Percentiles rank a stretch among this genome's conserved stretches.
Conservation (phyloP, 2,329 filamentous ascomycete species). For the Exserohilum turcica region DNA sequence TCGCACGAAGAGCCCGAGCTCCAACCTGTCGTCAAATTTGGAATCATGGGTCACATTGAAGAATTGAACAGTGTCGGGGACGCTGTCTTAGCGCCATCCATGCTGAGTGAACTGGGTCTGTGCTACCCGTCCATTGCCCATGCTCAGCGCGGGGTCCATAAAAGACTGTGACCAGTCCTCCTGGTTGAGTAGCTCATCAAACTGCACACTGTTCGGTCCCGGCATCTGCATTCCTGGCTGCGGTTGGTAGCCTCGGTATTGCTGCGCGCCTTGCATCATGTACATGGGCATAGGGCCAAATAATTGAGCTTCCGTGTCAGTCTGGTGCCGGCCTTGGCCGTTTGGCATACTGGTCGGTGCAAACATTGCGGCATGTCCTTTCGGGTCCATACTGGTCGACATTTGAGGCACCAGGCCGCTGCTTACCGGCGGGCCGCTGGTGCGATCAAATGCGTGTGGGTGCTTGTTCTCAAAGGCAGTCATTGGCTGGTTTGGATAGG, state of each 20-base stretch:
- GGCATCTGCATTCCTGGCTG: conserved; percentile 31
- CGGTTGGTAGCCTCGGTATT: conserved; percentile 33
- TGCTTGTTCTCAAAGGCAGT: conserved; percentile 59
- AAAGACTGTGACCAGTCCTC: conserved; percentile 51
- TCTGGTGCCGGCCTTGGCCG: conserved; percentile 23
- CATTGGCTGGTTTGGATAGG: conserved; percentile 77
- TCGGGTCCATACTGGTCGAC: conserved; percentile 30
- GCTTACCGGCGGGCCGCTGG: conserved; percentile 3
- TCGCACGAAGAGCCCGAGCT: not conserved
- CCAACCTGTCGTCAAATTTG: not conserved
- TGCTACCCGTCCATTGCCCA: conserved; percentile 30
- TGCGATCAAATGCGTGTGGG: conserved; percentile 32
- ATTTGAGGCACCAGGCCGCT: conserved; percentile 6
- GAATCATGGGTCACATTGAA: not conserved
- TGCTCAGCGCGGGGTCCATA: conserved; percentile 41
- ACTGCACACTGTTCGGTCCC: conserved; percentile 36
- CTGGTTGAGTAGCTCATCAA: conserved; percentile 46
- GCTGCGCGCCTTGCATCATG: conserved; percentile 60
- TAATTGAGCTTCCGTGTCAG: conserved; percentile 74
- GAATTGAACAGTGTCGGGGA: not conserved
- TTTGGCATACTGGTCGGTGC: conserved; percentile 26
- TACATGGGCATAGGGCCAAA: conserved; percentile 74
- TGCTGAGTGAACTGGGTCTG: conserved; percentile 27
- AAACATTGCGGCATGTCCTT: conserved; percentile 32
- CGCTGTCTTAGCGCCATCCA: conserved; percentile 26